Evolutionary conservation across 805 yeast species (phyloP).

Genomic region (Cyberlindnera veronae): DNA sequence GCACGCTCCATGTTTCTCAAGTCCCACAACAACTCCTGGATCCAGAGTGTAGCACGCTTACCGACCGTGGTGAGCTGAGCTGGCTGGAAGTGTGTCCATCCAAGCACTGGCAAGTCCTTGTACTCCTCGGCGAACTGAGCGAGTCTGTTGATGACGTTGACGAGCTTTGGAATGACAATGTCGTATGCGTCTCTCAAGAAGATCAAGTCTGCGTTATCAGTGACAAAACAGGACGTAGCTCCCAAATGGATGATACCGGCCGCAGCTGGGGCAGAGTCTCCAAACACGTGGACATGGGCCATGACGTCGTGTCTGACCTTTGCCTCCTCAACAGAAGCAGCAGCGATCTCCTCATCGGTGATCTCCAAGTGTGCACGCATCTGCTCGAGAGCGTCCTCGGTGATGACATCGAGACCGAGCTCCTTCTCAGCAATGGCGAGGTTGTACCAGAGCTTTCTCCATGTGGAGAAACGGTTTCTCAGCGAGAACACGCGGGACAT

Average conservation of each 20-base stretch:
- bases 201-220: slow-evolving; percentile 97
- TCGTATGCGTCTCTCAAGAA: slow-evolving; percentile 96
- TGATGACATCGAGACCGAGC: slow-evolving; percentile 77
- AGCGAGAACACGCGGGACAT: slow-evolving; percentile 91
- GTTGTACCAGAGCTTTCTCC: slow-evolving; percentile 97
- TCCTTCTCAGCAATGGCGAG: slow-evolving; percentile 94
- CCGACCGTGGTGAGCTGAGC: slow-evolving; percentile 99
- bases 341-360: slow-evolving; percentile 89
- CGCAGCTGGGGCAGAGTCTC: slow-evolving; percentile 89
- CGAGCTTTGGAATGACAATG: slow-evolving; percentile 87
- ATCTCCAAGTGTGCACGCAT: slow-evolving; percentile 74
- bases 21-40: slow-evolving; percentile 97
- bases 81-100: slow-evolving; percentile 99
- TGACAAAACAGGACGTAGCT: slow-evolving; percentile 96
- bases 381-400: slow-evolving; percentile 89
- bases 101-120: slow-evolving; percentile 94
- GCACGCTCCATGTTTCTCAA: slow-evolving; percentile 94
- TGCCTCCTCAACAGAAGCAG: slow-evolving; percentile 90
- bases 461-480: slow-evolving; percentile 92
- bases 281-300: slow-evolving; percentile 98
- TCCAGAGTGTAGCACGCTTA: slow-evolving; percentile 96
- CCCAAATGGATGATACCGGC: slow-evolving; percentile 98
- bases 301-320: slow-evolving; percentile 98
- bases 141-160: slow-evolving; percentile 90
- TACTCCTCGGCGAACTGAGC: slow-evolving; percentile 83